These are phyloP conservation scores for Hordeum vulgare DNA, from an alignment of 176 grass and related monocot species.

Conservation along the genomic window MorexV3_pseudomolecules_assembly NC_058520.1:521721742-521722241, in stretches of 20 bases:
- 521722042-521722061: not conserved
- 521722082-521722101: not conserved
- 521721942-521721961: not conserved
- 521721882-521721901: slow-evolving; percentile 64
- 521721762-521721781: slow-evolving; percentile 68
- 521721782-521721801: slow-evolving; percentile 96
- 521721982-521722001: not conserved
- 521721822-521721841: slow-evolving; percentile 84
- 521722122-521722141: slow-evolving; percentile 68
- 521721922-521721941: slow-evolving; percentile 27
- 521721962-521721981: not conserved
- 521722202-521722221: slow-evolving; percentile 75
- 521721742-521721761: slow-evolving; percentile 22
- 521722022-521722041: not conserved
- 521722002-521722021: not conserved
- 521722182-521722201: slow-evolving; percentile 73
- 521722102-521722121: slow-evolving; percentile 5
- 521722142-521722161: slow-evolving; percentile 78
- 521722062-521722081: not conserved
- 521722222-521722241: not conserved
- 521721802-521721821: slow-evolving; percentile 71
- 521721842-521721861: slow-evolving; percentile 95
- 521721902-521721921: slow-evolving; percentile 94
- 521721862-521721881: slow-evolving; percentile 85
- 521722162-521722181: slow-evolving; percentile 86